Evolutionary conservation across 129 eudicot genomes (phyloP), one percentile per base, ranked within the genome.

Genomic region (Flaveria brownii): DNA sequence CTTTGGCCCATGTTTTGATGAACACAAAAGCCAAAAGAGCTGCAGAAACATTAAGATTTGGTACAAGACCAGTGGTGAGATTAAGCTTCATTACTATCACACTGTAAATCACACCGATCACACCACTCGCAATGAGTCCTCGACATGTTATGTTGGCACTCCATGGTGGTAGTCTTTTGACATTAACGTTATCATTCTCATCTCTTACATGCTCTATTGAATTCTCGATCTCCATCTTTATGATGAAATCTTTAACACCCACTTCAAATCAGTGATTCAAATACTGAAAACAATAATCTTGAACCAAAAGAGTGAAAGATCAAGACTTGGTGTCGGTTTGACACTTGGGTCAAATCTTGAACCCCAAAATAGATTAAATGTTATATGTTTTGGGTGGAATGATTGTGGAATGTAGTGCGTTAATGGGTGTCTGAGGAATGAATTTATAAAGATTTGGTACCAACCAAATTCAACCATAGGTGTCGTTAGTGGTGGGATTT

Each of bases 1-100:
- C 25, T 39, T 85, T 88, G 1, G 96, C 88, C 98, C 98, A 93
- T 55, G 91, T 74, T 60, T 77, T 77, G 17, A 93, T 82, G 51
- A 91, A 82, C n/a, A 91, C 89, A 64, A 85, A 93, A 2, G 97
- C 98, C 69, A 93, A 84, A 41, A 93, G 89, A 78, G 98, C 98
- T 20, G 98, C 98, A 0, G 97, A 91, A 6, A 91, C 98, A 55
- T 93, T 93, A 43, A 93, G 87, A 74, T 93, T 93, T 0, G 98
- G 98, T 20, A 87, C 93, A 17, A 93, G 88, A 16, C 98, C 98
- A 41, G 90, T 91, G 12, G 97, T 91, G 43, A 93, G 93, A 82
- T 86, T 91, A 22, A 93, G 90, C 88, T 93, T 93, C 98, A 63
- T 93, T 18, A 88, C 90, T 42, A 93, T 87, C 77, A 93, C 86